Base-by-base conservation (phyloP, 441 rosid species). In the Omphalea diandra region DNA sequence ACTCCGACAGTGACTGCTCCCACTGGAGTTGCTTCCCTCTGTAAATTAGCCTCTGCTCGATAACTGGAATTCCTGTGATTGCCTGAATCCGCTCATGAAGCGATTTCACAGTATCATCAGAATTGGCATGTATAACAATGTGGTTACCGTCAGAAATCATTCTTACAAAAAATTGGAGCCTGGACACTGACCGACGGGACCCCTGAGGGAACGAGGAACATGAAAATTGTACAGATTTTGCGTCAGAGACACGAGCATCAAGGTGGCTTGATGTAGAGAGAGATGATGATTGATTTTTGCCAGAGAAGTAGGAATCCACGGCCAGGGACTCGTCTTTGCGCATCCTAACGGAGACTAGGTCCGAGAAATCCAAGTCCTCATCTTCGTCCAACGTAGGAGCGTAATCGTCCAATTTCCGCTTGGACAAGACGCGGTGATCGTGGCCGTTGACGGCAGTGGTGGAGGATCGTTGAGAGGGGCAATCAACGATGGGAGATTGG, bases 351-450 rank as follows among this genome's bases (percentile, higher is more conserved):
- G 83, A 49, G 62, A 85, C 78, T 67, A 83, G 75, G 72, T 80
- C 82, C 50, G 60, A 56, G 31, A 68, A 59, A 63, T 56, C 84
- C n/a, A 63, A 73, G 66, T 75, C 86, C 15, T 81, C 87, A 64
- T 77, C 81, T 43, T 77, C 85, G 41, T 81, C 82, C 2, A 75
- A 73, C 56, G 75, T 18, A 17, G 83, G 72, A 46, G 76, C 83
- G 77, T 64, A 87, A 75, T 89, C 97, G 70, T 93, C 96, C 74
- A 84, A 56, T 72, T 90, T 93, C 33, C 97, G 93, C 77, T 93
- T 93, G 46, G 87, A 60, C 38, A 87, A 63, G 61, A 69, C 74
- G 20, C 80, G 81, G 75, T 62, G 76, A 43, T 46, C 83, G 77
- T 69, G 55, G 75, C 71, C 76, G 76, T 26, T 68, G 68, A 75